Evolutionary conservation across 2,329 filamentous ascomycete genomes (phyloP), one percentile per base, ranked within the genome.

Genomic region (Triangularia verruculosa): DNA sequence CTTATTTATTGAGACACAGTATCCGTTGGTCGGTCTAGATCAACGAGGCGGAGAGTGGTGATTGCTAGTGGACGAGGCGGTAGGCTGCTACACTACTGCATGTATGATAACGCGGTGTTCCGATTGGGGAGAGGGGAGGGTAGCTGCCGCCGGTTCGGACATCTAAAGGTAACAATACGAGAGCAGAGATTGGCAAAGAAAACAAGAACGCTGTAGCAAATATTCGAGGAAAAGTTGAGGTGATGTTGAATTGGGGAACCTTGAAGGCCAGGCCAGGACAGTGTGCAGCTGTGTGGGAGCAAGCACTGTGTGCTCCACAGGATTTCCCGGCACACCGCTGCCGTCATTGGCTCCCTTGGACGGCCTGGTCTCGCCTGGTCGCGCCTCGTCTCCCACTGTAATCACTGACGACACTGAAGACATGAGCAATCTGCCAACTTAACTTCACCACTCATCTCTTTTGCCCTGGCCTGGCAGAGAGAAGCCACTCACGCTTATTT

Each of bases 391-490:
- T 11, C 34, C 17, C 34, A n/a, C 34, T 20, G 39, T 8, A 20
- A 9, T 47, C 39, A 47, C 39, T 47, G 51, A 54, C 51, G 22
- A 54, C 22, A 54, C 22, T 15, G 51, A 54, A n/a, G 15, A n/a
- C 51, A 54, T 15, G 34, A 39, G 13, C 30, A 34, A 34, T 34
- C 30, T 34, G 30, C 30, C 30, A 34, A 34, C 5, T 2, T n/a
- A 24, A 9, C 12, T 52, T 52, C 47, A 13, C 6, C 6, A 51
- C 20, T 58, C 56, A 47, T 39, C 30, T 58, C 57, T 51, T 59
- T 52, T 52, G 57, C 57, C 57, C 57, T 59, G 57, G 57, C 43
- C 32, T 59, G 57, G 57, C 47, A 52, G 17, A 58, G 15, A 27
- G n/a, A n/a, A n/a, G 32, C n/a, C 17, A 27, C 27, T 13, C 12